A percentile compares a stretch with the other conserved stretches of the same genome.
Conservation (phyloP, 176 grass and related monocot species). For the Olyra latifolia region DNA sequence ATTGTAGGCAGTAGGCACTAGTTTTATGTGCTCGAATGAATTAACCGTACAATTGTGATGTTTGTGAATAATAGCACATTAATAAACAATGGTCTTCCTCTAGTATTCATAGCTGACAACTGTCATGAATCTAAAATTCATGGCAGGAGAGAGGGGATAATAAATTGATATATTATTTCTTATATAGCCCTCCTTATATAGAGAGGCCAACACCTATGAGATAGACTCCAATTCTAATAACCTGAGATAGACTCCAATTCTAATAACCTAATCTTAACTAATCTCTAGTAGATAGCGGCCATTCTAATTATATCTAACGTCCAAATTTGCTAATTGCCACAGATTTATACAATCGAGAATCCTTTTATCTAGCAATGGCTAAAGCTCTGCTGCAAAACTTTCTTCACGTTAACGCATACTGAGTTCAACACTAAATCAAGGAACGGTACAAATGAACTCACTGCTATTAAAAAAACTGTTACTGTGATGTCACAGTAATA, state of each 20-base stretch:
- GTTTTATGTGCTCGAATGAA: conserved; percentile 4
- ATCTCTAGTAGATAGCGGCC: too few relatives aligned
- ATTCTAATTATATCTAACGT: too few relatives aligned
- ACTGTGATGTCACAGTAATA: neutral
- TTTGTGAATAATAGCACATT: conserved; percentile 16
- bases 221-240: too few relatives aligned
- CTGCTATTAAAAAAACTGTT: neutral
- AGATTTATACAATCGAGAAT: neutral
- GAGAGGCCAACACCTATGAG: too few relatives aligned
- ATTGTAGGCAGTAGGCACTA: neutral
- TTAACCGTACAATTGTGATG: neutral
- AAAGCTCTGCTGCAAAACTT: conserved; percentile 10
- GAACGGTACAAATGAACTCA: conserved; percentile 6
- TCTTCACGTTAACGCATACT: conserved; percentile 5
- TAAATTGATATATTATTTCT: too few relatives aligned
- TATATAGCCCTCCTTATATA: too few relatives aligned
- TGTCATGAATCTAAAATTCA: too few relatives aligned
- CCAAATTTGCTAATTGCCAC: neutral
- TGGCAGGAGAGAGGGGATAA: too few relatives aligned
- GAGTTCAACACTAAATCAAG: conserved; percentile 15
- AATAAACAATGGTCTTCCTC: neutral
- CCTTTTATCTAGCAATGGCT: neutral
- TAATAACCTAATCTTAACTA: too few relatives aligned
- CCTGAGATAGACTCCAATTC: too few relatives aligned
- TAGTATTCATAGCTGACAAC: neutral